Base-by-base conservation (phyloP, 371 early-diverging fungal genomes). In the Apophysomyces ossiformis region DNA sequence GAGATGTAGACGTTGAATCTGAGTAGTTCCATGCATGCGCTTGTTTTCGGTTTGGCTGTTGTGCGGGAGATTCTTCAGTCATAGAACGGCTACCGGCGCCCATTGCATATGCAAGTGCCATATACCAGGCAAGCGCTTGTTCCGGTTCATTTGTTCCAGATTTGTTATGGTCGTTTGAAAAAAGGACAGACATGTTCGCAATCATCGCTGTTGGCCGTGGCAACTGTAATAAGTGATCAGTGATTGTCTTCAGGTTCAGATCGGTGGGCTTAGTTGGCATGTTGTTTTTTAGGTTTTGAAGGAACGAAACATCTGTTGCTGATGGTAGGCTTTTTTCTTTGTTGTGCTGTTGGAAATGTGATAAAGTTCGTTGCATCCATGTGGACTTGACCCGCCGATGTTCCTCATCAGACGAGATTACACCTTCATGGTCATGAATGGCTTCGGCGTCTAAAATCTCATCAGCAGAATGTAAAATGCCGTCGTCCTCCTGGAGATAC, bases 21-120 rank as follows among this genome's bases (percentile, higher is more conserved):
- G 12, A 37, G 50, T 64, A 71, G 5, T 61, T 39, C n/a, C 60
- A 68, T 37, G 59, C 36, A 21, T 65, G 68, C 35, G 57, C 65
- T n/a, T 71, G 65, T 54, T 68, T 71, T 13, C 63, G 45, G 37
- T 58, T 64, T 21, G 62, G 58, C 26, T 57, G 68, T 37, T 61
- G 57, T 13, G 64, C 39, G 36, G 38, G 41, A 36, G 26, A n/a
- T 57, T 61, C 18, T 21, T 60, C 50, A 39, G 26, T 26, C 11
- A 54, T 47, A 11, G 58, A 36, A 2, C 58, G 58, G 45, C 64
- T 76, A 32, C 73, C 59, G 18, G 76, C 75, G 37, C 81, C 81
- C 76, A 81, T 81, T 1, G 81, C 78, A 63, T 81, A 81, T 0
- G 81, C 81, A 4, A 81, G 50, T 3, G 81, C 81, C 81, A 81